Evolutionary conservation across 768 basidiomycete species (phyloP).

Genomic region (Tephrocybe sp.): DNA sequence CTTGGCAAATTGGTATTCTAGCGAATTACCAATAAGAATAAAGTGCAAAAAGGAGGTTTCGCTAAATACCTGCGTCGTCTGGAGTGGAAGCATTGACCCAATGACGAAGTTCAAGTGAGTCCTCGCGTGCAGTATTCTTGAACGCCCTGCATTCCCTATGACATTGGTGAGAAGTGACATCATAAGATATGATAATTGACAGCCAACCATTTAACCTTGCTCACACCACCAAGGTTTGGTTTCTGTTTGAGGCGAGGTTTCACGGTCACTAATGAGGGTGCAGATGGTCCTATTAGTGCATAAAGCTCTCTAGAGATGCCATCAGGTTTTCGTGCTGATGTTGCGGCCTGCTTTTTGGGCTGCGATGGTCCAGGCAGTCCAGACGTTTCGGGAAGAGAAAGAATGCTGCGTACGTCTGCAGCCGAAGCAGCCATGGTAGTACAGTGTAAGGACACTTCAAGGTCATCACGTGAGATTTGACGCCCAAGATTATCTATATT

Average conservation of each 20-base stretch:
- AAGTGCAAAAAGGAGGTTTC: background rate
- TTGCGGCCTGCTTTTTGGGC: slow-evolving; percentile 39
- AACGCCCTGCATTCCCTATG: slow-evolving; percentile 78
- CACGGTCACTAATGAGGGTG: slow-evolving; percentile 77
- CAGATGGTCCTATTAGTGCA: slow-evolving; percentile 91
- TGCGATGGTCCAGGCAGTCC: slow-evolving; percentile 43
- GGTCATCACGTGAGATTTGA: slow-evolving; percentile 14
- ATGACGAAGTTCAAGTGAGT: slow-evolving; percentile 70
- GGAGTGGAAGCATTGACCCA: slow-evolving; percentile 74
- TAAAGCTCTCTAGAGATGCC: slow-evolving; percentile 93
- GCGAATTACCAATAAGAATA: background rate
- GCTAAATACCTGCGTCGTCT: slow-evolving; percentile 47
- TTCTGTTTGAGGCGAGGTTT: slow-evolving; percentile 88
- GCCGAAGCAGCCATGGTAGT: slow-evolving; percentile 63
- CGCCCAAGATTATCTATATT: background rate
- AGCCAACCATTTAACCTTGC: slow-evolving; percentile 69
- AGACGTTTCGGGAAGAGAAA: slow-evolving; percentile 55
- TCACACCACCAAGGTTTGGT: slow-evolving; percentile 64
- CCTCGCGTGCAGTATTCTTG: slow-evolving; percentile 65
- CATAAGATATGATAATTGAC: slow-evolving; percentile 3
- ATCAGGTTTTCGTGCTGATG: slow-evolving; percentile 65
- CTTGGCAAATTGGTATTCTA: slow-evolving; percentile 80
- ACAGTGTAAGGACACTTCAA: background rate
- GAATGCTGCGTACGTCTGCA: slow-evolving; percentile 81
- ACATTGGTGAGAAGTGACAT: background rate